phyloP scores from a whole-genome alignment of 148 eudicot species.

The Mesembryanthemum crystallinum region DNA sequence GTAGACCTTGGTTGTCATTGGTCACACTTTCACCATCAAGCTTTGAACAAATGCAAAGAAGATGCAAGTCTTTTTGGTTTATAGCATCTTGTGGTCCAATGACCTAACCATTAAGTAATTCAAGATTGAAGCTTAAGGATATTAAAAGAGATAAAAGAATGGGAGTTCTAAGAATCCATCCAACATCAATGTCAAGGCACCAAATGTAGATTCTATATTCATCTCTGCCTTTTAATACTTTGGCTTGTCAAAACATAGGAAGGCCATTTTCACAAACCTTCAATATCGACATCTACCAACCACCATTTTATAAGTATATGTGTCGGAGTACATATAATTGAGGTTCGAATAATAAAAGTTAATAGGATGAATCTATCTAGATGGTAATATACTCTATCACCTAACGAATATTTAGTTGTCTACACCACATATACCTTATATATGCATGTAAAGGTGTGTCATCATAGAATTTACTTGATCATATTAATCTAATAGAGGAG shows the following conservation, averaged over 20 bases:
- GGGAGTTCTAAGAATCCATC: constrained; percentile 10
- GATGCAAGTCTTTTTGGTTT: background rate
- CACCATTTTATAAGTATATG: constrained; percentile 8
- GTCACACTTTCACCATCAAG: constrained; percentile 24
- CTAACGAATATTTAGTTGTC: background rate
- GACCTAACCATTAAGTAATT: constrained; percentile 15
- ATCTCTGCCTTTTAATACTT: background rate
- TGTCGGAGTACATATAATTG: background rate
- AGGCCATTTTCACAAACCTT: constrained; percentile 3
- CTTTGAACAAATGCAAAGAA: constrained; percentile 19
- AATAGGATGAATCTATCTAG: background rate
- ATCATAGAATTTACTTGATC: no score
- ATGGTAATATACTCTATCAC: no score
- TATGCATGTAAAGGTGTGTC: no score
- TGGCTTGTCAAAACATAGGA: background rate
- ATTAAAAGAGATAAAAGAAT: background rate
- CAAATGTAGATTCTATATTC: constrained; percentile 18
- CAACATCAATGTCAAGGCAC: background rate
- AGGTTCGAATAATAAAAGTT: constrained; percentile 16
- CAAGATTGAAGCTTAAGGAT: background rate
- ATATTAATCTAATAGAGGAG: no score
- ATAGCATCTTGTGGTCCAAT: constrained; percentile 25
- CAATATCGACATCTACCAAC: constrained; percentile 22
- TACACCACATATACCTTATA: background rate
- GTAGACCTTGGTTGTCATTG: constrained; percentile 9